phyloP scores from a whole-genome alignment of 2,329 filamentous ascomycete genomes.

The Raffaelea deltoideospora region DNA sequence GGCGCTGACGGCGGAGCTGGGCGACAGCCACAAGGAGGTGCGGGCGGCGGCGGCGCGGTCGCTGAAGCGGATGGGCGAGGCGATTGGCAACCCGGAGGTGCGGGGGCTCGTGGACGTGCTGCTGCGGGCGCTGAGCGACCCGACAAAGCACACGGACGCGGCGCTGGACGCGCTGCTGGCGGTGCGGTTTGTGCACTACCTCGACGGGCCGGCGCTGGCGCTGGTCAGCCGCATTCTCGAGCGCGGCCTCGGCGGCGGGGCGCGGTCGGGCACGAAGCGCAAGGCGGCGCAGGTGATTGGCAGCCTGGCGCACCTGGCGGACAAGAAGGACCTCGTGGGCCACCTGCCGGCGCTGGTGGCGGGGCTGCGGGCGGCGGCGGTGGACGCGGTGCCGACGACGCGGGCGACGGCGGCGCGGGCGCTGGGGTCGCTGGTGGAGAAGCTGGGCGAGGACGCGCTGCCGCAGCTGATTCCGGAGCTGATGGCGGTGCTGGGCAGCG shows the following conservation, averaged over 20 bases:
- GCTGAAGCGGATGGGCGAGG: slow-evolving; percentile 93
- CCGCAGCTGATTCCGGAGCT: slow-evolving; percentile 94
- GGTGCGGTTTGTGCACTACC: slow-evolving; percentile 94
- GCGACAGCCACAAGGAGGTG: slow-evolving; percentile 97
- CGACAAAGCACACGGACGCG: slow-evolving; percentile 92
- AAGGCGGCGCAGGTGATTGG: slow-evolving; percentile 97
- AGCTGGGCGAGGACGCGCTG: slow-evolving; percentile 89
- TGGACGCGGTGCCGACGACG: slow-evolving; percentile 92
- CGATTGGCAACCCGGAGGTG: slow-evolving; percentile 95
- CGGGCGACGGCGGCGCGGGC: slow-evolving; percentile 93
- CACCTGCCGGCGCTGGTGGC: slow-evolving; percentile 87
- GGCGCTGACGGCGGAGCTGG: slow-evolving; percentile 81
- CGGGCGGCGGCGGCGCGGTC: slow-evolving; percentile 83
- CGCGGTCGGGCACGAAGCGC: slow-evolving; percentile 86
- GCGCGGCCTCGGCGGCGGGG: slow-evolving; percentile 75
- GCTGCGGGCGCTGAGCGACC: slow-evolving; percentile 91
- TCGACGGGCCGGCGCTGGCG: slow-evolving; percentile 92
- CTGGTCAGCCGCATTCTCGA: slow-evolving; percentile 91
- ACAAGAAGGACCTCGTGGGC: slow-evolving; percentile 81
- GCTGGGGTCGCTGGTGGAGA: slow-evolving; percentile 91
- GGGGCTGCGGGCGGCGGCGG: slow-evolving; percentile 73
- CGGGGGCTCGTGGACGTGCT: slow-evolving; percentile 83
- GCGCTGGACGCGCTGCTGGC: slow-evolving; percentile 90
- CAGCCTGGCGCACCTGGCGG: slow-evolving; percentile 89
- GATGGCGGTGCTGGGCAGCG: slow-evolving; percentile 95